A percentile compares a stretch with the other conserved stretches of the same genome.
Evolutionary conservation across 495 filamentous ascomycete species (phyloP).

Genomic region (Astrothelium macrocarpum): DNA sequence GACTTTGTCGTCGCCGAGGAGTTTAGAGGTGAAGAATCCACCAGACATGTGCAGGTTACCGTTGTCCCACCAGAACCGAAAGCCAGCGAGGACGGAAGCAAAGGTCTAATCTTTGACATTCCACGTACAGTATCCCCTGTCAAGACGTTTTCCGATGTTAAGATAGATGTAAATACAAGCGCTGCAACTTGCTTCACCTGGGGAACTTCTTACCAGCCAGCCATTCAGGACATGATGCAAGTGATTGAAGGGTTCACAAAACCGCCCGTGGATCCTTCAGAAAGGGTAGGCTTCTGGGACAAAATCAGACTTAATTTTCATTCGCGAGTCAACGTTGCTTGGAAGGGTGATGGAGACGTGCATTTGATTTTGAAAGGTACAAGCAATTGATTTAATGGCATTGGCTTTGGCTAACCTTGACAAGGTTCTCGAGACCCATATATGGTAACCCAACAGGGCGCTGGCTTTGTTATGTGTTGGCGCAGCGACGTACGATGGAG

Average conservation of each 20-base stretch:
- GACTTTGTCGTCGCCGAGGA: slow-evolving; percentile 98
- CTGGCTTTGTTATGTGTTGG: slow-evolving; percentile 97
- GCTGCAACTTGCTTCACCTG: slow-evolving; percentile 89
- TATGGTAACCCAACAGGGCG: slow-evolving; percentile 80
- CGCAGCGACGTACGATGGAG: slow-evolving; percentile 82
- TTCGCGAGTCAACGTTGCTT: slow-evolving; percentile 77
- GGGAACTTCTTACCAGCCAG: slow-evolving; percentile 94
- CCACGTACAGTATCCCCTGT: slow-evolving; percentile 86
- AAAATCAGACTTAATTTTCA: slow-evolving; percentile 94
- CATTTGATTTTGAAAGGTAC: slow-evolving; percentile 84
- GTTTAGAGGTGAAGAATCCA: slow-evolving; percentile 66
- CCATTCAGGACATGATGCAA: slow-evolving; percentile 99
- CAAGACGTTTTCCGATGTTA: slow-evolving; percentile 91
- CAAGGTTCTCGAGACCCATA: slow-evolving; percentile 82
- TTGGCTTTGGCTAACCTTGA: slow-evolving; percentile 2
- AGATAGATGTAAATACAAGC: slow-evolving; percentile 83
- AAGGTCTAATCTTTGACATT: slow-evolving; percentile 70
- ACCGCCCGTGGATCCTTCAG: slow-evolving; percentile 83
- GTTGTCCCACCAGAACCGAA: slow-evolving; percentile 61
- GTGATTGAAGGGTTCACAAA: slow-evolving; percentile 97
- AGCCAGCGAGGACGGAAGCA: slow-evolving; percentile 28
- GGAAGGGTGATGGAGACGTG: slow-evolving; percentile 93
- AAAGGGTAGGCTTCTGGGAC: slow-evolving; percentile 95
- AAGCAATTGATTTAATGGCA: not conserved
- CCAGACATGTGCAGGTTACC: slow-evolving; percentile 68